A percentile compares a stretch with the other conserved stretches of the same genome.
phyloP scores from a whole-genome alignment of 768 basidiomycete genomes.

The Galerina marginata region DNA sequence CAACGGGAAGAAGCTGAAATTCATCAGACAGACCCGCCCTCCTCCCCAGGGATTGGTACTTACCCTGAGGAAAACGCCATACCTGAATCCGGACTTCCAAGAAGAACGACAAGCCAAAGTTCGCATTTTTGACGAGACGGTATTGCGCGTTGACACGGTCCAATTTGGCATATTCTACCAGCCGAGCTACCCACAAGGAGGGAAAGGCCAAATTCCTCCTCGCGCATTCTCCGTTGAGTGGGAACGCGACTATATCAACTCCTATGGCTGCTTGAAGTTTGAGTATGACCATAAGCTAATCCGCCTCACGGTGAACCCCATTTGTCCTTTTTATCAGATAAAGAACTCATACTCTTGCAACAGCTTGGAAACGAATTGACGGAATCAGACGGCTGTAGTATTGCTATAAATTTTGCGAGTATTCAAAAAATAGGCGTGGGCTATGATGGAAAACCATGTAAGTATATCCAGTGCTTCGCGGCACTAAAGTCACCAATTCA shows the following conservation, averaged over 20 bases:
- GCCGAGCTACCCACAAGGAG: constrained; percentile 33
- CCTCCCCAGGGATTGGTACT: constrained; percentile 25
- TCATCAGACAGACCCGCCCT: constrained; percentile 23
- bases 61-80: constrained; percentile 59
- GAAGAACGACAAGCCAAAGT: constrained; percentile 53
- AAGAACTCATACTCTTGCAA: neutral
- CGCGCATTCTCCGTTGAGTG: constrained; percentile 76
- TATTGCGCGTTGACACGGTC: constrained; percentile 59
- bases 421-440: constrained; percentile 68
- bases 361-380: constrained; percentile 65
- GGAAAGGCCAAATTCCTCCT: constrained; percentile 34
- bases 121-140: constrained; percentile 44
- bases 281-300: constrained; percentile 75
- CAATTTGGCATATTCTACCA: constrained; percentile 72
- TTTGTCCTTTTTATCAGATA: neutral
- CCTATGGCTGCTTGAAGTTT: constrained; percentile 61
- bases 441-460: constrained; percentile 70
- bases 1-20: constrained; percentile 46
- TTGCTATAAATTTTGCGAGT: constrained; percentile 61
- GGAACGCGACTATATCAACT: constrained; percentile 55
- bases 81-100: constrained; percentile 58
- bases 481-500: neutral
- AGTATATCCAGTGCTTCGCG: constrained; percentile 22
- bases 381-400: constrained; percentile 54
- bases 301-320: constrained; percentile 58